Conservation (phyloP, 2,329 filamentous ascomycete species). For the Alternaria arborescens region DNA sequence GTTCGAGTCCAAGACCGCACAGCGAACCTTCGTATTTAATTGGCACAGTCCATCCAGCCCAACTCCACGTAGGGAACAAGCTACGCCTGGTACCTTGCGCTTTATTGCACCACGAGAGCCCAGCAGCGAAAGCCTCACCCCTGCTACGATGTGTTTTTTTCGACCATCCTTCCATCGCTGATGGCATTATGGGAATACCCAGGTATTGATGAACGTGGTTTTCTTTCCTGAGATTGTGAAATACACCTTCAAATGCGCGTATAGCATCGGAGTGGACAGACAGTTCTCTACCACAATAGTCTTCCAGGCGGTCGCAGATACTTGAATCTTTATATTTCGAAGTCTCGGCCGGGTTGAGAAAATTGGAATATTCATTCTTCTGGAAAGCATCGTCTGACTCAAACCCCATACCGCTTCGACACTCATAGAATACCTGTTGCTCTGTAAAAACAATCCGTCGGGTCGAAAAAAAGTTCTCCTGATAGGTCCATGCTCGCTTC, state of each 20-base stretch:
- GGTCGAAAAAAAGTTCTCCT: background rate
- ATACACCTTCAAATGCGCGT: background rate
- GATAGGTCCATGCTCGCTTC: background rate
- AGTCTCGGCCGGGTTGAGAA: too few relatives aligned
- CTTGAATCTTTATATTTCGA: too few relatives aligned
- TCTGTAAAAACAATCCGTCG: background rate
- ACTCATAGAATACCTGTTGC: background rate
- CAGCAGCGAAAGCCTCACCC: background rate
- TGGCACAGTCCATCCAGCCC: background rate
- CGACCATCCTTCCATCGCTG: too few relatives aligned
- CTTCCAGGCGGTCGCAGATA: too few relatives aligned
- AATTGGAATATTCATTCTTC: too few relatives aligned
- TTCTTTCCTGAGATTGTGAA: background rate
- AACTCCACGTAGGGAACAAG: background rate
- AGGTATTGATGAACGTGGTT: too few relatives aligned
- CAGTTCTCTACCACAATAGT: background rate
- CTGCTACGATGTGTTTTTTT: background rate
- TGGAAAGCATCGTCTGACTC: too few relatives aligned
- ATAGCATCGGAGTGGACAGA: background rate
- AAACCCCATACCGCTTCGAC: background rate
- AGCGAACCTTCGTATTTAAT: accelerated
- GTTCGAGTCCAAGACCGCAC: too few relatives aligned
- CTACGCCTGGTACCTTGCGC: background rate
- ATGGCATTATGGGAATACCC: too few relatives aligned
- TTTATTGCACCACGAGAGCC: background rate